Evolutionary conservation across 805 yeast species (phyloP).

Genomic region (Kluyveromyces starmeri): DNA sequence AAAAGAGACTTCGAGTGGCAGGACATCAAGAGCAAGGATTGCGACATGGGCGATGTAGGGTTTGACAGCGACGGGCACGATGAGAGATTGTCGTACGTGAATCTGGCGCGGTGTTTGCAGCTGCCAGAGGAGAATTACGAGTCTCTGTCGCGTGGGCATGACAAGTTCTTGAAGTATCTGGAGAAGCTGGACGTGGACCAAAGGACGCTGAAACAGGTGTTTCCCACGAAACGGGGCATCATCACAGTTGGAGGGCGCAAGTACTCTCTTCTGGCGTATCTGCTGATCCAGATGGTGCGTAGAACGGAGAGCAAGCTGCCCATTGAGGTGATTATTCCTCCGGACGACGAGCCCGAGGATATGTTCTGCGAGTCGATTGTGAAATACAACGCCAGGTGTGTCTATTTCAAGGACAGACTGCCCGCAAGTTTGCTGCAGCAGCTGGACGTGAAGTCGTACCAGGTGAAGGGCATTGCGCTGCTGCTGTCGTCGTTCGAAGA

Average conservation of each 20-base stretch:
- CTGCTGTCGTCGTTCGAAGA: slow-evolving; percentile 70
- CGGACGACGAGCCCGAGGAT: slow-evolving; percentile 58
- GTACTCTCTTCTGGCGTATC: slow-evolving; percentile 53
- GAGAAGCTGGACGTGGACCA: slow-evolving; percentile 6
- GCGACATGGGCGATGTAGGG: slow-evolving; percentile 8
- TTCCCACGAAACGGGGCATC: slow-evolving; percentile 45
- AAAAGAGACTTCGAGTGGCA: background rate
- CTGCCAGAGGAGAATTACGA: slow-evolving; percentile 6
- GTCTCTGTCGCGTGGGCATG: slow-evolving; percentile 11
- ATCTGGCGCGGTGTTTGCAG: slow-evolving; percentile 11
- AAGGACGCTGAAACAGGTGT: slow-evolving; percentile 8
- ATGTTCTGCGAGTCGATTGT: slow-evolving; percentile 58
- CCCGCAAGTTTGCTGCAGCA: slow-evolving; percentile 37
- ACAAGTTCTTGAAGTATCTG: slow-evolving; percentile 11
- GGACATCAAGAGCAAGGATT: slow-evolving; percentile 2
- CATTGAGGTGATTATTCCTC: slow-evolving; percentile 74
- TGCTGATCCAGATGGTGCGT: slow-evolving; percentile 47
- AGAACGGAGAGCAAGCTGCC: slow-evolving; percentile 62
- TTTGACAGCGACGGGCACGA: slow-evolving; percentile 5
- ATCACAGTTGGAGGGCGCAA: slow-evolving; percentile 71
- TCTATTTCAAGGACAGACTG: slow-evolving; percentile 41
- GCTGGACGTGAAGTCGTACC: slow-evolving; percentile 45
- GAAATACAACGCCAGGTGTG: slow-evolving; percentile 52
- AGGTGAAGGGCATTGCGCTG: slow-evolving; percentile 63
- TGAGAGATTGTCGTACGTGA: slow-evolving; percentile 8